phyloP scores from a whole-genome alignment of 208 protist genomes.

The Jaenimonas drosophilae region DNA sequence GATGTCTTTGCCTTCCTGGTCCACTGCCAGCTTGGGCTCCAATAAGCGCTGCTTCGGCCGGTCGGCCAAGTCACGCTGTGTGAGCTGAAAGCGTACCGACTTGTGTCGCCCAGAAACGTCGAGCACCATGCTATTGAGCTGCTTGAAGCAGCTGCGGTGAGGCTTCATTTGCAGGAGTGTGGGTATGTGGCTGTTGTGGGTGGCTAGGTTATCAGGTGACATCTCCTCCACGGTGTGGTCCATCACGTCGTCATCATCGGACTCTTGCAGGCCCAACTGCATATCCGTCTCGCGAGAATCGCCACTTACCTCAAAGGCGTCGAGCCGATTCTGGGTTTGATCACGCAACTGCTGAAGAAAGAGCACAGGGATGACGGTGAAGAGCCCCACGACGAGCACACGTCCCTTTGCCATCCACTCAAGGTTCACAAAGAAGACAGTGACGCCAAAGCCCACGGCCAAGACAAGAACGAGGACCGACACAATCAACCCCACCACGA shows the following conservation, averaged over 20 bases:
- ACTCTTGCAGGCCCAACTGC: neutral
- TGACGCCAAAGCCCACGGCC: neutral
- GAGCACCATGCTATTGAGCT: neutral
- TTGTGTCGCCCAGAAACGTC: neutral
- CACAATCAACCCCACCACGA: neutral
- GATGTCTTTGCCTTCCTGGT: neutral
- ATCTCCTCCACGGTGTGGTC: too few relatives aligned
- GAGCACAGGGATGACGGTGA: constrained; percentile 4
- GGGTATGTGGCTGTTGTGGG: too few relatives aligned
- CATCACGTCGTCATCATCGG: too few relatives aligned
- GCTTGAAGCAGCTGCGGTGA: constrained; percentile 1
- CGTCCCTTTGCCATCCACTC: constrained; percentile 8
- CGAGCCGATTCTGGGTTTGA: neutral
- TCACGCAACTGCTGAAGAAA: constrained; percentile 7
- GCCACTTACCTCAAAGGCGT: constrained; percentile 1
- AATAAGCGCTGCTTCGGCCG: neutral
- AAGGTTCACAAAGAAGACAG: constrained; percentile 5
- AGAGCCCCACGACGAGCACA: constrained; percentile 7
- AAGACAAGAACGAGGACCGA: constrained; percentile 1
- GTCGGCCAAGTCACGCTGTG: constrained; percentile 3
- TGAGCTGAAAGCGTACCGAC: constrained; percentile 4
- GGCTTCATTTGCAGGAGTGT: constrained; percentile 4
- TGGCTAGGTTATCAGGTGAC: too few relatives aligned
- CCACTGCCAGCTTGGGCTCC: constrained; percentile 1
- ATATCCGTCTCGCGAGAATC: neutral